Evolutionary conservation across 2,329 filamentous ascomycete species (phyloP).

Genomic region (Bipolaris sorokiniana): DNA sequence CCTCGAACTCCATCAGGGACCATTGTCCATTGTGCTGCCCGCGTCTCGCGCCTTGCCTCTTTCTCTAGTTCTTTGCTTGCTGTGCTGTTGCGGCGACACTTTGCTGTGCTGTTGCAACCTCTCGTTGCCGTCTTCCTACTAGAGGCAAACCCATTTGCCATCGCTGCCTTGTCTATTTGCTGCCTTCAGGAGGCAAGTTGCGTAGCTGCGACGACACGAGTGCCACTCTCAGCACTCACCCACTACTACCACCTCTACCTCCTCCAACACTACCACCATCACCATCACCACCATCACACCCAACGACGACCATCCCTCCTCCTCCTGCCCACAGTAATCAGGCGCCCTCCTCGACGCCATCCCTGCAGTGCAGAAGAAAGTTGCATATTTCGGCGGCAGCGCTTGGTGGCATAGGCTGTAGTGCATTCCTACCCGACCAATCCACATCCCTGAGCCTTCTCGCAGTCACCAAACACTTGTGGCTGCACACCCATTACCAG

Average conservation of each 20-base stretch:
- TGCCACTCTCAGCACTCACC: slow-evolving; percentile 21
- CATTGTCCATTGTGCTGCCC: slow-evolving; percentile 20
- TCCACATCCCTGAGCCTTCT: slow-evolving; percentile 39
- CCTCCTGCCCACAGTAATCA: slow-evolving; percentile 23
- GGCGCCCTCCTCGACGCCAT: slow-evolving; percentile 15
- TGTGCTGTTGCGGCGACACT: slow-evolving; percentile 8
- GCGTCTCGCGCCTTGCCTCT: slow-evolving; percentile 11
- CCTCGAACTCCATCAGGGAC: slow-evolving; percentile 35
- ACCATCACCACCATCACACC: slow-evolving; percentile 1
- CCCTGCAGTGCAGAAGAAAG: slow-evolving; percentile 33
- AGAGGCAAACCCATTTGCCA: slow-evolving; percentile 30
- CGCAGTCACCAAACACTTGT: slow-evolving; percentile 42
- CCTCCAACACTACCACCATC: not conserved
- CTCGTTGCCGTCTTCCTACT: slow-evolving; percentile 23
- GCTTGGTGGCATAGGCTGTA: slow-evolving; percentile 39
- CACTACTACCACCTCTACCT: not conserved
- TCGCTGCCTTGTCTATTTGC: slow-evolving; percentile 37
- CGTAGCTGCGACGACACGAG: slow-evolving; percentile 24
- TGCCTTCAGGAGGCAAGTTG: slow-evolving; percentile 41
- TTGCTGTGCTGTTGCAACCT: slow-evolving; percentile 25
- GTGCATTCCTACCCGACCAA: slow-evolving; percentile 45
- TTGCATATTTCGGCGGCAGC: slow-evolving; percentile 40
- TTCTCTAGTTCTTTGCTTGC: slow-evolving; percentile 4
- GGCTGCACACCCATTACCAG: slow-evolving; percentile 32
- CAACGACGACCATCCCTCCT: slow-evolving; percentile 1